Evolutionary conservation across 306 rosid genomes (phyloP).

Genomic region (Carpinus fangiana): DNA sequence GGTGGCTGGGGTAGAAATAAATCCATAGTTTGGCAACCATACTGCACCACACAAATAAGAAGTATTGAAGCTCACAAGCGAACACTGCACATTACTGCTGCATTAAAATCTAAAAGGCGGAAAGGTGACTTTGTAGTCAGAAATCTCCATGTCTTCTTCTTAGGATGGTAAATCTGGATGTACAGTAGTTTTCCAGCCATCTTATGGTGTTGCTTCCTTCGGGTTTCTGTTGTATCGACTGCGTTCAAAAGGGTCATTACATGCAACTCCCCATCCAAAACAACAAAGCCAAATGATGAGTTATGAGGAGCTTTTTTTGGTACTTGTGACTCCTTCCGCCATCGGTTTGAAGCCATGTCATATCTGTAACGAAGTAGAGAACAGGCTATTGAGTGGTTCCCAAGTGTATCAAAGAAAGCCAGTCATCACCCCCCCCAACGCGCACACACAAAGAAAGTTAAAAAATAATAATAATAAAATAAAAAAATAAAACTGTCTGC

Average conservation of each 20-base stretch:
- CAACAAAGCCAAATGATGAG: constrained; percentile 60
- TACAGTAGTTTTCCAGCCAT: constrained; percentile 52
- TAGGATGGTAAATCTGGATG: constrained; percentile 80
- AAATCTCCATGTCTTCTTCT: constrained; percentile 74
- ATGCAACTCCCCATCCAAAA: constrained; percentile 59
- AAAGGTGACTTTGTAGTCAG: constrained; percentile 64
- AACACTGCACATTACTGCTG: constrained; percentile 66
- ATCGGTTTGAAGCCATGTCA: constrained; percentile 63
- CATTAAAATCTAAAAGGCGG: constrained; percentile 52
- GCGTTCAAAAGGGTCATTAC: constrained; percentile 50
- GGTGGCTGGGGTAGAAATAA: background rate
- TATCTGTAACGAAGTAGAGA: constrained; percentile 51
- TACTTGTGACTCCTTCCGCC: constrained; percentile 64
- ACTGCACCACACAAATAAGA: constrained; percentile 24
- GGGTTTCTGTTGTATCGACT: constrained; percentile 34
- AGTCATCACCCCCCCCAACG: background rate
- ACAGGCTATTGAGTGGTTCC: background rate
- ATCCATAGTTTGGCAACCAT: constrained; percentile 16
- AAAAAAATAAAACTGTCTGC: background rate
- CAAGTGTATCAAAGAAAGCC: background rate
- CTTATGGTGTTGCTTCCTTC: constrained; percentile 56
- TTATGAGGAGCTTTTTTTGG: constrained; percentile 54
- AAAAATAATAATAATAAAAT: no score
- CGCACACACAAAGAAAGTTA: background rate
- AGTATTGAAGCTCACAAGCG: constrained; percentile 43